A percentile compares a stretch with the other conserved stretches of the same genome.
phyloP scores from a whole-genome alignment of 2,329 filamentous ascomycete genomes.

The Cryoendolithus antarcticus region DNA sequence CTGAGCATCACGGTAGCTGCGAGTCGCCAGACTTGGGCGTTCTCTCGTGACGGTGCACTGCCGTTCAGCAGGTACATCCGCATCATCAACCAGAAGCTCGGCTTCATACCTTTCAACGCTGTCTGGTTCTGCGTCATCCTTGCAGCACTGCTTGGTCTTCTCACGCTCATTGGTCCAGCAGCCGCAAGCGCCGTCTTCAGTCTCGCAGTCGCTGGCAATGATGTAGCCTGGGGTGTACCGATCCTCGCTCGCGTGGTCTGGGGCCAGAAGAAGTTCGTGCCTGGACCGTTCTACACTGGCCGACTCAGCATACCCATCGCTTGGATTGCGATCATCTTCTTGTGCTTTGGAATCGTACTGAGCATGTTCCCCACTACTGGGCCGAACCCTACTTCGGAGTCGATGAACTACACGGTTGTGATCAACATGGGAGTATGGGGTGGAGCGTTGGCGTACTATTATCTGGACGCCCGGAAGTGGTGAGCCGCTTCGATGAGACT shows the following conservation, averaged over 20 bases:
- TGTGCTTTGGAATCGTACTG: constrained; percentile 43
- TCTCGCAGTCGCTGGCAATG: constrained; percentile 47
- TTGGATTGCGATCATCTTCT: constrained; percentile 40
- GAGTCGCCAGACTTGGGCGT: constrained; percentile 51
- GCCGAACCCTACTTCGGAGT: constrained; percentile 36
- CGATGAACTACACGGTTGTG: constrained; percentile 54
- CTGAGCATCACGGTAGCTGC: constrained; percentile 46
- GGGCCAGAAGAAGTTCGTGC: constrained; percentile 45
- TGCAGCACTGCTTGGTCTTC: constrained; percentile 42
- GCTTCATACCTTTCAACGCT: constrained; percentile 45
- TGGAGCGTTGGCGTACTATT: constrained; percentile 44
- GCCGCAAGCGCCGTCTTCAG: constrained; percentile 49
- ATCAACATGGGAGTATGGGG: constrained; percentile 49
- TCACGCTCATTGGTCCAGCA: constrained; percentile 46
- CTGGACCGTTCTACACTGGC: constrained; percentile 49
- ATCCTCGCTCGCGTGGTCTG: constrained; percentile 47
- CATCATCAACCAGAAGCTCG: constrained; percentile 41
- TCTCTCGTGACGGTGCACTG: constrained; percentile 49
- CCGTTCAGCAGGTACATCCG: constrained; percentile 48
- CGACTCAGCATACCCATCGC: constrained; percentile 41
- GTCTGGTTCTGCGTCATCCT: constrained; percentile 42
- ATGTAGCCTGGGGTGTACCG: constrained; percentile 47
- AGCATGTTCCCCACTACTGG: constrained; percentile 48
- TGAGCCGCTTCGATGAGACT: not conserved
- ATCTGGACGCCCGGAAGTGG: constrained; percentile 45